phyloP scores from a whole-genome alignment of 495 filamentous ascomycete species.

The Thozetella sp. region DNA sequence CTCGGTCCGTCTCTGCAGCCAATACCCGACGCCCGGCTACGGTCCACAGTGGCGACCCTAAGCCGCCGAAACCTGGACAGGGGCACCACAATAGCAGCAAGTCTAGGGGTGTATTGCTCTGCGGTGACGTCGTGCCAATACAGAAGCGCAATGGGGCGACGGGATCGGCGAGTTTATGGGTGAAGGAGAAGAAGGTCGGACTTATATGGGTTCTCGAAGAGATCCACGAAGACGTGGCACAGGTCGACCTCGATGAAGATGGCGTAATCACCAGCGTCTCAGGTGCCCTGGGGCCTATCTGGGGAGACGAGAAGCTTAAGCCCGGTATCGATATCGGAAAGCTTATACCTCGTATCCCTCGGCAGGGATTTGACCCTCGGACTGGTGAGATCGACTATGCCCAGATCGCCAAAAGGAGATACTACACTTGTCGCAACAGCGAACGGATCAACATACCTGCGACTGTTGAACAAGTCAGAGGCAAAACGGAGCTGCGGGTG shows the following conservation, averaged over 20 bases:
- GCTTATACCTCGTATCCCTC: constrained; percentile 81
- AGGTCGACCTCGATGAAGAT: constrained; percentile 70
- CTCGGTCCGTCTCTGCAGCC: constrained; percentile 47
- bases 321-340: constrained; percentile 71
- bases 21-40: constrained; percentile 66
- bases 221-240: constrained; percentile 90
- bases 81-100: constrained; percentile 65
- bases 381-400: constrained; percentile 72
- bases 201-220: constrained; percentile 98
- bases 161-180: constrained; percentile 94
- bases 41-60: constrained; percentile 74
- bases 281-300: constrained; percentile 75
- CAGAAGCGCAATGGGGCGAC: constrained; percentile 90
- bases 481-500: constrained; percentile 69
- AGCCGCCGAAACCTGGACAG: constrained; percentile 51
- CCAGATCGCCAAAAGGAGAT: constrained; percentile 66
- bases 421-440: constrained; percentile 78
- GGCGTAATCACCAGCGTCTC: constrained; percentile 67
- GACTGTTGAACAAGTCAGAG: constrained; percentile 67
- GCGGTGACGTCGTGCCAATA: constrained; percentile 96
- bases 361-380: constrained; percentile 62
- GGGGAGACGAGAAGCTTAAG: constrained; percentile 69
- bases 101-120: constrained; percentile 88
- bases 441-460: constrained; percentile 78
- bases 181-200: constrained; percentile 93